Percentiles rank a stretch among this genome's conserved stretches.
Evolutionary conservation across 306 rosid species (phyloP).

Genomic region (Macrotyloma uniflorum): DNA sequence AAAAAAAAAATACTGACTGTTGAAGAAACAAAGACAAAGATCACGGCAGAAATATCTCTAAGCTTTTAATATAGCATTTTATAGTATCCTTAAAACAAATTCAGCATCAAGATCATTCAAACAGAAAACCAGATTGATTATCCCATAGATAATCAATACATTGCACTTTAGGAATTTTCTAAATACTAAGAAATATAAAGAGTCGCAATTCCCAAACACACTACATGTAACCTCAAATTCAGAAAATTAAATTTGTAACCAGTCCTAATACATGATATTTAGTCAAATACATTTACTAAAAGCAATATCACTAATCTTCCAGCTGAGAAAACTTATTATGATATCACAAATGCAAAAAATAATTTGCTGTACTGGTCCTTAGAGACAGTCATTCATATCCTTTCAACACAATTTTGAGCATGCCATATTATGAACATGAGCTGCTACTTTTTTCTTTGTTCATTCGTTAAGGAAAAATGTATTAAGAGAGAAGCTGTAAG

Average conservation of each 20-base stretch:
- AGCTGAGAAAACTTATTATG: neutral
- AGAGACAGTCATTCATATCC: neutral
- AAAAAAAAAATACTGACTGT: neutral
- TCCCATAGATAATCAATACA: slow-evolving; percentile 11
- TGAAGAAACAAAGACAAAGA: slow-evolving; percentile 14
- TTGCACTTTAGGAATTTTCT: neutral
- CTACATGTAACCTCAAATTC: neutral
- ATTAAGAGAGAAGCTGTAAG: neutral
- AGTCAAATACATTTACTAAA: neutral
- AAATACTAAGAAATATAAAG: neutral
- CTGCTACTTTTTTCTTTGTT: neutral
- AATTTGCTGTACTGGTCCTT: neutral
- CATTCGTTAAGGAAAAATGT: neutral
- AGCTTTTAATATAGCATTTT: neutral
- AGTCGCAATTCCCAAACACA: neutral
- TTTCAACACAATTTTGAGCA: neutral
- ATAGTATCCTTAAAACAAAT: neutral
- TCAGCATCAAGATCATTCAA: slow-evolving; percentile 13
- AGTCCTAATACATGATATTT: neutral
- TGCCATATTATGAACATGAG: neutral
- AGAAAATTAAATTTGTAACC: neutral
- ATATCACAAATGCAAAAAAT: neutral
- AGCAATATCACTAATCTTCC: neutral
- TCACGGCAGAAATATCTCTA: neutral
- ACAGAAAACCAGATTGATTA: neutral